Evolutionary conservation across 306 rosid genomes (phyloP).

Genomic region (Vigna radiata): DNA sequence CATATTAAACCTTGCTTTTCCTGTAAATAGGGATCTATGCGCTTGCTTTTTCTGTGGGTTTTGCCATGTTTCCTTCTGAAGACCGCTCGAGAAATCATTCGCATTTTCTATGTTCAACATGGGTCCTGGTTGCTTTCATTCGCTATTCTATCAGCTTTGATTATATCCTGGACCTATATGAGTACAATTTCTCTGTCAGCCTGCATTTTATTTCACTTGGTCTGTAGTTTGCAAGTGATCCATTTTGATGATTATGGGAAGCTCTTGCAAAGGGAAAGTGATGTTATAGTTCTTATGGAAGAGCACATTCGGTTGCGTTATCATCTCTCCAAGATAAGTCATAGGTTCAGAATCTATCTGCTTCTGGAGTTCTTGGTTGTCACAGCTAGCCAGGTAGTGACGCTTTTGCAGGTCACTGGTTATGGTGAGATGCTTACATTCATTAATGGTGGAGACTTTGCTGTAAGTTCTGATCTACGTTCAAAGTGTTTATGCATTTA

Average conservation of each 20-base stretch:
- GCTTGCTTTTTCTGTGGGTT: conserved; percentile 67
- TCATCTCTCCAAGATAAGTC: conserved; percentile 86
- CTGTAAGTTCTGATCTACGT: conserved; percentile 61
- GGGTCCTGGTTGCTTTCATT: conserved; percentile 66
- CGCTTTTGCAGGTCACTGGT: conserved; percentile 69
- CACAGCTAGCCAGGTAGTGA: conserved; percentile 71
- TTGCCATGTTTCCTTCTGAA: conserved; percentile 68
- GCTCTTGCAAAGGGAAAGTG: conserved; percentile 73
- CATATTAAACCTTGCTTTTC: not conserved
- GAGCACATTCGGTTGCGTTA: conserved; percentile 79
- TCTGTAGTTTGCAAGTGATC: conserved; percentile 84
- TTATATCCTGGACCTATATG: conserved; percentile 77
- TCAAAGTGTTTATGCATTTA: conserved; percentile 31
- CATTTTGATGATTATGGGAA: conserved; percentile 80
- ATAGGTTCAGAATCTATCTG: conserved; percentile 81
- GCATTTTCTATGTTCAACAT: conserved; percentile 50
- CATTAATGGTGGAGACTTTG: conserved; percentile 81
- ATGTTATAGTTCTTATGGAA: conserved; percentile 68
- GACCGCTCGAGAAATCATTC: conserved; percentile 63
- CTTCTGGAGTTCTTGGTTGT: conserved; percentile 74
- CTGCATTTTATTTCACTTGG: conserved; percentile 81
- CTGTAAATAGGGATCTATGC: conserved; percentile 58
- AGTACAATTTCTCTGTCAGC: conserved; percentile 77
- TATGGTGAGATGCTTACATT: conserved; percentile 61
- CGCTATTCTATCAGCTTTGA: conserved; percentile 53